A percentile compares a stretch with the other conserved stretches of the same genome.
Evolutionary conservation across 2,329 filamentous ascomycete species (phyloP).

Genomic region (Cytospora schulzeri): DNA sequence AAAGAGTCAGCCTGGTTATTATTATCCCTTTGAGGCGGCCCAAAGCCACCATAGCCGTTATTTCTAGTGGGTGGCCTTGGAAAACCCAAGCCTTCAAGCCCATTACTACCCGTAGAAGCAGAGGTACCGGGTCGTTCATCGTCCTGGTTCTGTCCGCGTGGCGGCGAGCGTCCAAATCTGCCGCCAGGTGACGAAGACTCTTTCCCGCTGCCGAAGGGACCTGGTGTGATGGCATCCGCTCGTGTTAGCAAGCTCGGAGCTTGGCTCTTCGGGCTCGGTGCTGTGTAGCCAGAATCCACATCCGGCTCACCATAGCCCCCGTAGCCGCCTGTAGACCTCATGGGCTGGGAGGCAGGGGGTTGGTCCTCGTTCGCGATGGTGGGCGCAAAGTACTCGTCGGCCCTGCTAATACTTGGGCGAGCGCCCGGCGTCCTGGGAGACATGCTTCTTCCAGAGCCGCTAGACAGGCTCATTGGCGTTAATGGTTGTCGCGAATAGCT

Average conservation of each 20-base stretch:
- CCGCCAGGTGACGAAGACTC: conserved; percentile 21
- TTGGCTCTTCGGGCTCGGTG: conserved; percentile 51
- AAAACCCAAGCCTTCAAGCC: conserved; percentile 36
- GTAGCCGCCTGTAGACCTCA: conserved; percentile 52
- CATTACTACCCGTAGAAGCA: conserved; percentile 38
- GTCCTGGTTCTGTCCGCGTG: conserved; percentile 26
- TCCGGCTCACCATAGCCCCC: conserved; percentile 48
- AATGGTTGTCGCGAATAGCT: conserved; percentile 58
- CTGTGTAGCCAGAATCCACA: conserved; percentile 46
- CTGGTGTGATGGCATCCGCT: conserved; percentile 67
- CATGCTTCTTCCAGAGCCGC: conserved; percentile 56
- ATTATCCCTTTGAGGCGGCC: conserved; percentile 45
- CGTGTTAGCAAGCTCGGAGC: conserved; percentile 54
- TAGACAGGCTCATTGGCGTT: conserved; percentile 64
- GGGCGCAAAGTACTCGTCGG: conserved; percentile 50
- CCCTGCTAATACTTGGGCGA: conserved; percentile 45
- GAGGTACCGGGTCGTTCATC: conserved; percentile 37
- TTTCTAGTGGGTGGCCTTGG: conserved; percentile 49
- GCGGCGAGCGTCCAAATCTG: conserved; percentile 11
- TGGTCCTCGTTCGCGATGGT: conserved; percentile 44
- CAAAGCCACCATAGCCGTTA: conserved; percentile 62
- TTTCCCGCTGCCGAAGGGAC: conserved; percentile 57
- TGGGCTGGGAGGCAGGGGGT: conserved; percentile 42
- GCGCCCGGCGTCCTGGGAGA: conserved; percentile 64
- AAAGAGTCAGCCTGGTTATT: conserved; percentile 43